Conservation (phyloP, 345 rosid genomes). For the Hypericum androsaemum region DNA sequence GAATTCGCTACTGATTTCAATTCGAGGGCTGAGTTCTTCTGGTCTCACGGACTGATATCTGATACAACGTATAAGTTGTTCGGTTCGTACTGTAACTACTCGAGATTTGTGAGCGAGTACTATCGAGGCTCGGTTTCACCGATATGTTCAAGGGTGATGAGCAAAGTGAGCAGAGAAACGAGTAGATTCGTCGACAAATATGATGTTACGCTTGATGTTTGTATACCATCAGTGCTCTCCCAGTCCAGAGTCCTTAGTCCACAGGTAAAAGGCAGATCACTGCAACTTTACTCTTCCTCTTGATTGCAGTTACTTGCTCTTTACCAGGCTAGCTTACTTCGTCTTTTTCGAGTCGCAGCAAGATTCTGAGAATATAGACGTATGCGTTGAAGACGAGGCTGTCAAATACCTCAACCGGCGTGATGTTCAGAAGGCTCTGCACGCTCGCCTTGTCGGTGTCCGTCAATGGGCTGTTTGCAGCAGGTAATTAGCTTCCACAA, state of each 20-base stretch:
- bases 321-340: no score
- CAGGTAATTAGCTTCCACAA: constrained; percentile 44
- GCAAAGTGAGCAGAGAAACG: constrained; percentile 70
- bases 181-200: constrained; percentile 88
- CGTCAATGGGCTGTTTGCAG: constrained; percentile 78
- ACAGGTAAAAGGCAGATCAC: constrained; percentile 28
- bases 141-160: constrained; percentile 67
- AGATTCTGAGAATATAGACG: constrained; percentile 70
- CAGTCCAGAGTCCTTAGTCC: constrained; percentile 69
- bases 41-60: constrained; percentile 96
- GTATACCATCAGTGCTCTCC: constrained; percentile 42
- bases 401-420: constrained; percentile 74
- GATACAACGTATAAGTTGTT: constrained; percentile 83
- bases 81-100: constrained; percentile 78
- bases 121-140: constrained; percentile 69
- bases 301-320: constrained; percentile 7
- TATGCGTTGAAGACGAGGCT: constrained; percentile 92
- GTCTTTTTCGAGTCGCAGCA: constrained; percentile 35
- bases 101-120: constrained; percentile 80
- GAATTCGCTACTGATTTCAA: constrained; percentile 84
- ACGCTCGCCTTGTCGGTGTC: constrained; percentile 79
- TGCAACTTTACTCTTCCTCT: neutral
- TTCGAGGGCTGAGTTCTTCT: constrained; percentile 88
- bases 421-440: constrained; percentile 90
- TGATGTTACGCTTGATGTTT: constrained; percentile 93